phyloP scores from a whole-genome alignment of 257 asterid genomes.

The Ballota nigra region DNA sequence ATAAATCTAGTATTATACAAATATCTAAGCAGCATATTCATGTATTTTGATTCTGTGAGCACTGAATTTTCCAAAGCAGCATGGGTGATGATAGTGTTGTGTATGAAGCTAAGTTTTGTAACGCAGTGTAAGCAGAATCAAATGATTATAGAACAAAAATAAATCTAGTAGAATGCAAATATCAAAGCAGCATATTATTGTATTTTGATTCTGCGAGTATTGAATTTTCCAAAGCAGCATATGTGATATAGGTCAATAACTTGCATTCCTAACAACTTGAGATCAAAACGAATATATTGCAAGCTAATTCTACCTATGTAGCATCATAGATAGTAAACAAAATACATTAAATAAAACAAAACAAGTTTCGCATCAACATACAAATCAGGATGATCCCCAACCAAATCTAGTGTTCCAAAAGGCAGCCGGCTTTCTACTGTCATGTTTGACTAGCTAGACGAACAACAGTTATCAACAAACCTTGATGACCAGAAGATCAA shows the following conservation, averaged over 20 bases:
- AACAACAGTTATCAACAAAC: conserved; percentile 31
- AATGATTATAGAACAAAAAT: neutral
- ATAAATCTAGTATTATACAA: neutral
- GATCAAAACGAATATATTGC: neutral
- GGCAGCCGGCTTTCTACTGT: conserved; percentile 14
- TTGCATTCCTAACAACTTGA: neutral
- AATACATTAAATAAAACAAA: conserved; percentile 2
- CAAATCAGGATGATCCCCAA: conserved; percentile 17
- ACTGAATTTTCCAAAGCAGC: neutral
- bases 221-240: neutral
- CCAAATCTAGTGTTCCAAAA: conserved; percentile 17
- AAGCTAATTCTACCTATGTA: neutral
- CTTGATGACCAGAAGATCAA: conserved; percentile 26
- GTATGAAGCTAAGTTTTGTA: conserved; percentile 17
- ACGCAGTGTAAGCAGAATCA: neutral
- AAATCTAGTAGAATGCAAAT: neutral
- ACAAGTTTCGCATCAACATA: conserved; percentile 21
- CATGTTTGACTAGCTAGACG: conserved; percentile 27
- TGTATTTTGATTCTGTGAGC: neutral
- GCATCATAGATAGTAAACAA: conserved; percentile 10
- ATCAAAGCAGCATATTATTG: neutral
- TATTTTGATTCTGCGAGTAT: neutral
- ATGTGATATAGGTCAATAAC: neutral
- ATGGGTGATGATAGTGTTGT: conserved; percentile 18
- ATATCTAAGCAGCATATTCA: neutral